Percentiles rank a stretch among this genome's conserved stretches.
phyloP scores from a whole-genome alignment of 2,329 filamentous ascomycete genomes.

The Neophaeococcomyces mojaviensis region DNA sequence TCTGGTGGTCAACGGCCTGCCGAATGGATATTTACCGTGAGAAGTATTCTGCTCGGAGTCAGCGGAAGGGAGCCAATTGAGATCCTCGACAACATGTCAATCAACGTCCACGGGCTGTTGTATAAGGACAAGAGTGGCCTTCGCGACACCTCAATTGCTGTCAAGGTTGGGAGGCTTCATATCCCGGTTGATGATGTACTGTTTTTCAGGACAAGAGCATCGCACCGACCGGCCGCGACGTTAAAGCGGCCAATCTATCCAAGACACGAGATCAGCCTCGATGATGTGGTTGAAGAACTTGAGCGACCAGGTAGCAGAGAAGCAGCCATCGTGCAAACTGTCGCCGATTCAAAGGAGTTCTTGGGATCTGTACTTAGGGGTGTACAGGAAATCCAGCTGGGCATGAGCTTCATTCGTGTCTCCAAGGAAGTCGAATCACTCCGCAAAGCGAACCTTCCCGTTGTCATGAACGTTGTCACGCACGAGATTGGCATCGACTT shows the following conservation, averaged over 20 bases:
- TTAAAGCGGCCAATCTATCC: slow-evolving; percentile 26
- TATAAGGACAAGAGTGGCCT: slow-evolving; percentile 80
- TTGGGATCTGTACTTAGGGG: slow-evolving; percentile 81
- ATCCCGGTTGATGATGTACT: slow-evolving; percentile 82
- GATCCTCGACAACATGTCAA: slow-evolving; percentile 74
- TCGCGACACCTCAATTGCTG: slow-evolving; percentile 77
- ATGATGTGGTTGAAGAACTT: slow-evolving; percentile 67
- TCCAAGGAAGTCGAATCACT: slow-evolving; percentile 69
- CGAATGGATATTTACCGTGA: slow-evolving; percentile 84
- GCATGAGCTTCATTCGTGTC: slow-evolving; percentile 80
- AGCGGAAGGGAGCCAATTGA: slow-evolving; percentile 79
- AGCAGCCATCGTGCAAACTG: slow-evolving; percentile 67
- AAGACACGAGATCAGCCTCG: slow-evolving; percentile 52
- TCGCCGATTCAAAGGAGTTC: slow-evolving; percentile 90
- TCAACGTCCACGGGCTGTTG: slow-evolving; percentile 87
- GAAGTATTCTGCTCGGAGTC: slow-evolving; percentile 81
- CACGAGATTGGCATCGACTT: slow-evolving; percentile 94
- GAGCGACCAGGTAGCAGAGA: slow-evolving; percentile 59
- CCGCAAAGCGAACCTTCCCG: slow-evolving; percentile 58
- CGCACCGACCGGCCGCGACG: slow-evolving; percentile 27
- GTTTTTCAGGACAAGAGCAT: slow-evolving; percentile 45
- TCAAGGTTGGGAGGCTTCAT: slow-evolving; percentile 86
- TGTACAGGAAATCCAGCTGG: slow-evolving; percentile 94
- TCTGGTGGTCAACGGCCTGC: slow-evolving; percentile 63
- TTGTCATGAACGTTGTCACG: slow-evolving; percentile 82